Evolutionary conservation across 225 moss, liverwort and hornwort species (phyloP).

Genomic region (Thuidium tamariscinum): DNA sequence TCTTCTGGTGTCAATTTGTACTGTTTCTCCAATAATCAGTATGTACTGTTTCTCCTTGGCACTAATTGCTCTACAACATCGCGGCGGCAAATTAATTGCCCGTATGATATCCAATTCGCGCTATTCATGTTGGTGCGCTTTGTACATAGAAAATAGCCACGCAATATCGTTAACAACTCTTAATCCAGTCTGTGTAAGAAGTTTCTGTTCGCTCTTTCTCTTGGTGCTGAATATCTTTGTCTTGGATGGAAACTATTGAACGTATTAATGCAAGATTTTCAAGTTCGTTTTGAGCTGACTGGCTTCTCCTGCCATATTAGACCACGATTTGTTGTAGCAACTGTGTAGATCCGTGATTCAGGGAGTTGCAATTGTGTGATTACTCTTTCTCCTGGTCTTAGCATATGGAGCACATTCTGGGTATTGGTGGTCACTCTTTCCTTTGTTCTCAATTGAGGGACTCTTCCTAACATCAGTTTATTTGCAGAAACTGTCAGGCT

Average conservation of each 20-base stretch:
- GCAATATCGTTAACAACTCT: background rate
- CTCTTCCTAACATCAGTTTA: background rate
- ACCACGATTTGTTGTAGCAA: background rate
- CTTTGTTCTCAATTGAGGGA: background rate
- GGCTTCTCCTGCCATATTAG: background rate
- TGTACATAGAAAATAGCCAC: background rate
- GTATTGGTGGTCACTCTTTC: background rate
- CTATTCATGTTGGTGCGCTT: background rate
- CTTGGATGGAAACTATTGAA: background rate
- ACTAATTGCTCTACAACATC: background rate
- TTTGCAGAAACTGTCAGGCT: conserved; percentile 55
- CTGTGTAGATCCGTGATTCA: background rate
- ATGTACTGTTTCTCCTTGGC: background rate
- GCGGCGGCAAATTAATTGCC: background rate
- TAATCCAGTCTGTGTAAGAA: background rate
- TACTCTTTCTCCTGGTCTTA: background rate
- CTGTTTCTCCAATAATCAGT: background rate
- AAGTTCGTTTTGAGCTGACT: background rate
- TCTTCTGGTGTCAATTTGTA: no score
- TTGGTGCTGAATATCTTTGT: background rate
- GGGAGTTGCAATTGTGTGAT: background rate
- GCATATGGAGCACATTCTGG: background rate
- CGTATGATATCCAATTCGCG: background rate
- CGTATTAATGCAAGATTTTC: background rate
- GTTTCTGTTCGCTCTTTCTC: background rate